These are phyloP conservation scores for Backusella liffmaniae DNA, from an alignment of 192 early-diverging fungal genomes.

Conservation along the genomic window DNA sequence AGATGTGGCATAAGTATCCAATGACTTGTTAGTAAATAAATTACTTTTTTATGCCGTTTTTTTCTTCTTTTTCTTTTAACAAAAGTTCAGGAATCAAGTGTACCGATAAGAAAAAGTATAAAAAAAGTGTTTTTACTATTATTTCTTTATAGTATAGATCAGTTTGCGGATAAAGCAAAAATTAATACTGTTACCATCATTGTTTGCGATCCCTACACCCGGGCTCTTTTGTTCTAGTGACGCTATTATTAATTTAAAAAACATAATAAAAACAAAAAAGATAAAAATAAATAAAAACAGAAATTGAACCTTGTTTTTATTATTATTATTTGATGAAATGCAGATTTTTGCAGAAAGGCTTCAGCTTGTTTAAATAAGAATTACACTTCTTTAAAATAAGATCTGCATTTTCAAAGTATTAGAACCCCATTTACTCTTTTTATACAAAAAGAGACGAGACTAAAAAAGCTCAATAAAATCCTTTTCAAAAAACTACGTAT, in stretches of 20 bases:
- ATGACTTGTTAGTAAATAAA: neutral
- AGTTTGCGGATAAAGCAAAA: constrained; percentile 4
- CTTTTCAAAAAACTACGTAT: neutral
- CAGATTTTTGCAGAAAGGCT: neutral
- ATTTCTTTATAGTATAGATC: neutral
- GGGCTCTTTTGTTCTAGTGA: neutral
- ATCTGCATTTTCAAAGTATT: neutral
- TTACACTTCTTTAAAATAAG: neutral
- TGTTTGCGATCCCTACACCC: constrained; percentile 4
- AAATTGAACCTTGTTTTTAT: neutral
- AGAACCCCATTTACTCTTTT: neutral
- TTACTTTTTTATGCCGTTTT: neutral
- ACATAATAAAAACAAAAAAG: neutral
- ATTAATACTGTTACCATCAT: constrained; percentile 1
- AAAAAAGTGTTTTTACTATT: neutral
- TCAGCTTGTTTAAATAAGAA: neutral
- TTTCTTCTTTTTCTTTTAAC: neutral
- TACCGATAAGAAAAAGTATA: neutral
- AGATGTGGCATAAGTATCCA: neutral
- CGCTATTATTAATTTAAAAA: constrained; percentile 8
- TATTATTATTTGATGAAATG: neutral
- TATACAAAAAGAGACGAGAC: neutral
- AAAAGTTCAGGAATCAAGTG: neutral
- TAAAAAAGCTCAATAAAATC: constrained; percentile 2
- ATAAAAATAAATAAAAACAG: constrained; percentile 6